These are phyloP conservation scores for Chaetomiaceae sp. DNA, from an alignment of 2,329 filamentous ascomycete species.

Conservation along the genomic window DNA sequence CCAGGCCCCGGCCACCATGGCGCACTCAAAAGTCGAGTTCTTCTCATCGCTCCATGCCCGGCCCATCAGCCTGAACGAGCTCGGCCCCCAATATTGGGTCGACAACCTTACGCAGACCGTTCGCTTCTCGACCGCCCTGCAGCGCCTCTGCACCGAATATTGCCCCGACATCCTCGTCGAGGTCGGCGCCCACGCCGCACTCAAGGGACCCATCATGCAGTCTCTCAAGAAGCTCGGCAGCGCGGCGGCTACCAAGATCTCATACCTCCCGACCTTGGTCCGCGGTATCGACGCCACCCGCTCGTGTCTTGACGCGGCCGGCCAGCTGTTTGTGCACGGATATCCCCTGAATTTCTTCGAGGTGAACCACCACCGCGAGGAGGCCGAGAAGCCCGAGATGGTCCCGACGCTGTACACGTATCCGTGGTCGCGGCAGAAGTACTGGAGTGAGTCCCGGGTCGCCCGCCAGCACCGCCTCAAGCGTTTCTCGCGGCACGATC, in stretches of 20 bases:
- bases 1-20: slow-evolving; percentile 21
- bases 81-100: slow-evolving; percentile 41
- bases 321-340: slow-evolving; percentile 28
- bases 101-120: slow-evolving; percentile 39
- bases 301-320: slow-evolving; percentile 27
- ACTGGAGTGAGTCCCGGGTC: slow-evolving; percentile 31
- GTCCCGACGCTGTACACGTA: slow-evolving; percentile 29
- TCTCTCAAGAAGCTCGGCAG: slow-evolving; percentile 24
- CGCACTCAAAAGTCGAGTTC: slow-evolving; percentile 34
- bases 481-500: slow-evolving; percentile 31
- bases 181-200: slow-evolving; percentile 29
- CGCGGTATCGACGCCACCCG: slow-evolving; percentile 22
- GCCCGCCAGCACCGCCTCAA: slow-evolving; percentile 31
- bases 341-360: slow-evolving; percentile 29
- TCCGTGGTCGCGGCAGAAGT: slow-evolving; percentile 31
- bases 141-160: slow-evolving; percentile 28
- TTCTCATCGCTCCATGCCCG: slow-evolving; percentile 41
- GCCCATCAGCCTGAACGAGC: slow-evolving; percentile 32
- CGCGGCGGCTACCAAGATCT: slow-evolving; percentile 21
- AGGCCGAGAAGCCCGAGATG: slow-evolving; percentile 27
- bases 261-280: slow-evolving; percentile 29
- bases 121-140: slow-evolving; percentile 35
- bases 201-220: slow-evolving; percentile 30
- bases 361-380: slow-evolving; percentile 28
- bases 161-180: slow-evolving; percentile 27